Conservation (phyloP, 306 rosid species). For the Sindora glabra region DNA sequence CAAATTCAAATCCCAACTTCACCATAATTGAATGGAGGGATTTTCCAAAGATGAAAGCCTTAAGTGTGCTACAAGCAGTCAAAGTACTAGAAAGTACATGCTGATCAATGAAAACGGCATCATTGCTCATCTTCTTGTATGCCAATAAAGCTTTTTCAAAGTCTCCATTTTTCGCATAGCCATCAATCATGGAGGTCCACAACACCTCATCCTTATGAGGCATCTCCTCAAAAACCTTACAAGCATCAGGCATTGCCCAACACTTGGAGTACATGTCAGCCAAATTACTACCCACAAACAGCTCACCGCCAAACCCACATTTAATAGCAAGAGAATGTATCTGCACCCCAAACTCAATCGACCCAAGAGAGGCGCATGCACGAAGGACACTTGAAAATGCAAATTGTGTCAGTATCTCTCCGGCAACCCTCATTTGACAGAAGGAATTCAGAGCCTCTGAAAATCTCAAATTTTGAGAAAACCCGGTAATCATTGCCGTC, state of each 20-base stretch:
- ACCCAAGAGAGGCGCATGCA: conserved; percentile 41
- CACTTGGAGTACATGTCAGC: conserved; percentile 52
- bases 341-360: conserved; percentile 34
- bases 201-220: conserved; percentile 44
- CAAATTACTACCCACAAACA: conserved; percentile 49
- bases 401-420: conserved; percentile 28
- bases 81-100: conserved; percentile 44
- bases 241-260: conserved; percentile 31
- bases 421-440: conserved; percentile 30
- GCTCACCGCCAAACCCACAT: conserved; percentile 29
- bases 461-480: conserved; percentile 36
- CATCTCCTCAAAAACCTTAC: conserved; percentile 45
- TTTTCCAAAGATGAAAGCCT: conserved; percentile 28
- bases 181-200: conserved; percentile 59
- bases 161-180: conserved; percentile 42
- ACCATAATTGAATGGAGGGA: conserved; percentile 41
- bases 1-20: conserved; percentile 38
- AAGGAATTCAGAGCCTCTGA: conserved; percentile 28
- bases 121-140: conserved; percentile 37
- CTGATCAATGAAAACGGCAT: conserved; percentile 30
- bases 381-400: conserved; percentile 42
- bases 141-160: conserved; percentile 34
- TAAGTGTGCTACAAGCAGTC: conserved; percentile 32
- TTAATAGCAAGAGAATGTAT: conserved; percentile 42
- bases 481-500: conserved; percentile 48